Conservation (phyloP, 805 yeast genomes). For the Vanderwaltozyma verrucispora region DNA sequence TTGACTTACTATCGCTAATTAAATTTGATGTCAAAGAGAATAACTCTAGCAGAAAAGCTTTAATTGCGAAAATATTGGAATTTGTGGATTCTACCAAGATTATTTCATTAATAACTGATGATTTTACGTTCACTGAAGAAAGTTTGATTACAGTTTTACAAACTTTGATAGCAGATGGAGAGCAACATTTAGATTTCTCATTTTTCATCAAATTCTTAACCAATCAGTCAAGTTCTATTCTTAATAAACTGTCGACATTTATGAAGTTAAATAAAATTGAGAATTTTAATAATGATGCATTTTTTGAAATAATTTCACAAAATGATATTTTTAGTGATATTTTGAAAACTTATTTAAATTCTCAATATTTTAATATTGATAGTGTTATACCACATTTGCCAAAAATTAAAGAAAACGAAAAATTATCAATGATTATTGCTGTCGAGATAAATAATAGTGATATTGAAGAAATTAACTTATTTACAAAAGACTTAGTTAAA, state of each 20-base stretch:
- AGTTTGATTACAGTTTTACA: not conserved
- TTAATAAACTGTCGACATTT: not conserved
- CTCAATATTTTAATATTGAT: conserved; percentile 5
- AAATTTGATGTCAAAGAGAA: not conserved
- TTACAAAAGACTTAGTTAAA: not conserved
- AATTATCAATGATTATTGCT: conserved; percentile 8
- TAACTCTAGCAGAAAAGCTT: not conserved
- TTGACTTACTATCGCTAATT: not conserved
- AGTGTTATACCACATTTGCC: conserved; percentile 3
- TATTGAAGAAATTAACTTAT: not conserved
- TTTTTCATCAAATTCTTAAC: not conserved
- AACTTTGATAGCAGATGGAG: not conserved
- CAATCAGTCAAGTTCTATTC: not conserved
- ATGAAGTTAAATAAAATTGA: conserved; percentile 6
- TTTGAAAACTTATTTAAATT: conserved; percentile 8
- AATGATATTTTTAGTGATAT: conserved; percentile 3
- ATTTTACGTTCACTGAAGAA: not conserved
- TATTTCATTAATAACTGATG: not conserved
- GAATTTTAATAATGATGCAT: conserved; percentile 2
- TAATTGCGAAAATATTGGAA: not conserved
- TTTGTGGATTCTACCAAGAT: not conserved
- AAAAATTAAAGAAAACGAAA: not conserved
- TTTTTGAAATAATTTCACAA: conserved; percentile 4
- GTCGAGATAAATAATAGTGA: not conserved
- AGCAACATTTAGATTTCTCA: not conserved